phyloP scores from a whole-genome alignment of 495 filamentous ascomycete species.

The Sabuloglossum arenarium region DNA sequence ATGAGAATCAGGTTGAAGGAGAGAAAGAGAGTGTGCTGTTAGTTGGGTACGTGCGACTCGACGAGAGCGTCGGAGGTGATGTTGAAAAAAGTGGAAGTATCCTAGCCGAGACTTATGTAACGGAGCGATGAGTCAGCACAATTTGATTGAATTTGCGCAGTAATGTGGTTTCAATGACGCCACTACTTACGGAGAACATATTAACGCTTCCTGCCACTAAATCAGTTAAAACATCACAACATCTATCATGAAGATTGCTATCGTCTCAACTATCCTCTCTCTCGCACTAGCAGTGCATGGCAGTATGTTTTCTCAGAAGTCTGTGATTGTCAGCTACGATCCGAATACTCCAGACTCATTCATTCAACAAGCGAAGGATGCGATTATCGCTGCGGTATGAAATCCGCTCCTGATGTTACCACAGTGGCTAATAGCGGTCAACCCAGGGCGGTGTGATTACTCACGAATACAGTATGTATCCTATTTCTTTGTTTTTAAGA shows the following conservation, averaged over 20 bases:
- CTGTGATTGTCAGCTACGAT: conserved; percentile 60
- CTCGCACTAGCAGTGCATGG: conserved; percentile 30
- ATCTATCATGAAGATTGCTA: conserved; percentile 35
- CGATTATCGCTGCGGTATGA: conserved; percentile 44
- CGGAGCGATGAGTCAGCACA: not conserved
- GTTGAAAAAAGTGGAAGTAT: not conserved
- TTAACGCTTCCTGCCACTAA: no score
- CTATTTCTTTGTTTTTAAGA: not conserved
- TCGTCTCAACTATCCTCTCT: conserved; percentile 17
- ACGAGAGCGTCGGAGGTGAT: conserved; percentile 2
- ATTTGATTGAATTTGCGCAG: no score
- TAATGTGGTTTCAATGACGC: not conserved
- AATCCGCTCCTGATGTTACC: conserved; percentile 1
- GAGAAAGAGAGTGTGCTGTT: not conserved
- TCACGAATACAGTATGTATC: conserved; percentile 19
- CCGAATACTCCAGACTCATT: conserved; percentile 48
- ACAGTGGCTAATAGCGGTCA: not conserved
- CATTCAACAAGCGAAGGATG: conserved; percentile 45
- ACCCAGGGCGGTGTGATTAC: conserved; percentile 25
- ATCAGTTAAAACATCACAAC: not conserved
- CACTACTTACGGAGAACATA: no score
- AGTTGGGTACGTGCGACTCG: not conserved
- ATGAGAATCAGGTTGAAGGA: not conserved
- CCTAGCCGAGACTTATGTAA: not conserved
- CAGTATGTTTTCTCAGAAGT: conserved; percentile 36